Percentiles rank a stretch among this genome's conserved stretches.
These are phyloP conservation scores for Glycine tomentella DNA, from an alignment of 306 rosid species.

Conservation along the genomic window DNA sequence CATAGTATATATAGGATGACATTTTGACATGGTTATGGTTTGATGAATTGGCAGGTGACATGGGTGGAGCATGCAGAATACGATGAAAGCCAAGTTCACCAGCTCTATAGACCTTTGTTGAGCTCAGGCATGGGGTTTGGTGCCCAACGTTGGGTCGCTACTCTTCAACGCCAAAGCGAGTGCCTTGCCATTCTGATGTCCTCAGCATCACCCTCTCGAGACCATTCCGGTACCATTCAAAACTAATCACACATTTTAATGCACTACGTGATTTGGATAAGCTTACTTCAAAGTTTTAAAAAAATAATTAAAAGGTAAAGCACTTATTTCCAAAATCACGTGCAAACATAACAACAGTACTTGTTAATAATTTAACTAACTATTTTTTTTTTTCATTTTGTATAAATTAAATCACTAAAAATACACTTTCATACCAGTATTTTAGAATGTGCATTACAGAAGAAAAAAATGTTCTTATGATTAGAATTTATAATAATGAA, in stretches of 20 bases:
- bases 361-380: too few relatives aligned
- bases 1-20: not conserved
- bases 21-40: constrained; percentile 1
- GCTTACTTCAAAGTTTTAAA: too few relatives aligned
- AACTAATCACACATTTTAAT: not conserved
- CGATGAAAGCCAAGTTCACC: constrained; percentile 88
- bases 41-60: constrained; percentile 65
- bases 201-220: constrained; percentile 65
- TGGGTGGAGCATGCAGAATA: constrained; percentile 98
- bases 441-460: too few relatives aligned
- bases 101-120: constrained; percentile 72
- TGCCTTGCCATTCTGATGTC: constrained; percentile 93
- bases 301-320: too few relatives aligned
- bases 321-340: not conserved
- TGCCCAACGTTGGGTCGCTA: constrained; percentile 87
- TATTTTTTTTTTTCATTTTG: too few relatives aligned
- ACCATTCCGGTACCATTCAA: constrained; percentile 64
- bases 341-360: not conserved
- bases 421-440: too few relatives aligned
- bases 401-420: too few relatives aligned
- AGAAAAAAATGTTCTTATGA: too few relatives aligned
- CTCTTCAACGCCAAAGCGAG: constrained; percentile 90
- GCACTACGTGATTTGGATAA: too few relatives aligned
- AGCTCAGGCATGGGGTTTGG: constrained; percentile 95
- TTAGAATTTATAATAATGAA: too few relatives aligned